A percentile compares a stretch with the other conserved stretches of the same genome.
Evolutionary conservation across 2,329 filamentous ascomycete species (phyloP).

Genomic region (Xylaria sp.): DNA sequence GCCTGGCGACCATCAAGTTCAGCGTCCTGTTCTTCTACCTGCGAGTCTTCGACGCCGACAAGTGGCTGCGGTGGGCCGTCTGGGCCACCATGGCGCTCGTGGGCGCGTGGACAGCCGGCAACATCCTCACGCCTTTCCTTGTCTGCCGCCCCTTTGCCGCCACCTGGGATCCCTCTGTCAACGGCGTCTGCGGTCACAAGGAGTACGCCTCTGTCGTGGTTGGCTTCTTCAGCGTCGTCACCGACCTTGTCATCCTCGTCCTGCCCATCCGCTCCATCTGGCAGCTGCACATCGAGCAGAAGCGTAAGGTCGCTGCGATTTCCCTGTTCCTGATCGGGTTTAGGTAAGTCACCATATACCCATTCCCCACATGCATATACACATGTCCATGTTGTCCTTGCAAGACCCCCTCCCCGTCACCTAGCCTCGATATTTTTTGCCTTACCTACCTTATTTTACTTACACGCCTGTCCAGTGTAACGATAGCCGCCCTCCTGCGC

Average conservation of each 20-base stretch:
- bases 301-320: background rate
- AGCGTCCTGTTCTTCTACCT: background rate
- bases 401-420: no score
- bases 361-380: background rate
- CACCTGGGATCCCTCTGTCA: constrained; percentile 3
- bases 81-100: background rate
- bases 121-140: constrained; percentile 4
- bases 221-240: constrained; percentile 1
- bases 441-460: no score
- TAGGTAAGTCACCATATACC: background rate
- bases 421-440: no score
- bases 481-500: background rate
- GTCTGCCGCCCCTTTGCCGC: constrained; percentile 4
- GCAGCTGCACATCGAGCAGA: background rate
- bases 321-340: background rate
- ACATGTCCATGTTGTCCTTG: background rate
- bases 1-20: background rate
- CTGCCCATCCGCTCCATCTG: constrained; percentile 4
- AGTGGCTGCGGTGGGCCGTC: background rate
- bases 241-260: constrained; percentile 4
- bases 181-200: constrained; percentile 1
- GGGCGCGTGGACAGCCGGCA: constrained; percentile 2
- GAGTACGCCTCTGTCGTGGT: background rate
- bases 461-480: background rate
- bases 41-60: background rate